phyloP scores from a whole-genome alignment of 2,329 filamentous ascomycete genomes.

The Fusarium multiceps region DNA sequence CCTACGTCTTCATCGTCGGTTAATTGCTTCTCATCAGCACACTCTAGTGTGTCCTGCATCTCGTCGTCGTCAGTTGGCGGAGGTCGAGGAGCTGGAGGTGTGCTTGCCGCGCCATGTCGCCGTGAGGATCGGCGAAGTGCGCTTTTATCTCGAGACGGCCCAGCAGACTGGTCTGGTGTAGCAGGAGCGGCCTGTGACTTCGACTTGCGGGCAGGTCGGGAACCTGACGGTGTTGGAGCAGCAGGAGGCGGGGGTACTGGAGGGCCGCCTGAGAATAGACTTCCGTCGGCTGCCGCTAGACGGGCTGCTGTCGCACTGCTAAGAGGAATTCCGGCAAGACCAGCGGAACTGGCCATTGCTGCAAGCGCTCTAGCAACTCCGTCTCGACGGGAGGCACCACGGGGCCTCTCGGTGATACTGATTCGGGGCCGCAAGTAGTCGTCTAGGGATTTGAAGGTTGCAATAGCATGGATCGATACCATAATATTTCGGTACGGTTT shows the following conservation, averaged over 20 bases:
- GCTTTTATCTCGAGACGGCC: slow-evolving; percentile 67
- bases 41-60: slow-evolving; percentile 81
- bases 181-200: slow-evolving; percentile 61
- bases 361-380: slow-evolving; percentile 77
- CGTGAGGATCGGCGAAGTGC: slow-evolving; percentile 71
- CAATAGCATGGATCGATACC: slow-evolving; percentile 98
- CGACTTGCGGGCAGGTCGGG: slow-evolving; percentile 58
- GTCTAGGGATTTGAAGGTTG: slow-evolving; percentile 95
- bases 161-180: slow-evolving; percentile 59
- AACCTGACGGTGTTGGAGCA: slow-evolving; percentile 55
- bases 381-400: slow-evolving; percentile 68
- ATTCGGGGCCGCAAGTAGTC: slow-evolving; percentile 95
- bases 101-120: slow-evolving; percentile 66
- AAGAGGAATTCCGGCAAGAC: slow-evolving; percentile 70
- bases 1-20: slow-evolving; percentile 76
- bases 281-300: slow-evolving; percentile 55
- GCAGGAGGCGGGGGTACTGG: slow-evolving; percentile 53
- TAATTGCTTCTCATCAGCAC: slow-evolving; percentile 89
- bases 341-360: slow-evolving; percentile 78
- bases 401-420: slow-evolving; percentile 76
- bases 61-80: slow-evolving; percentile 70
- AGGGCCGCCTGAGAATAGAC: slow-evolving; percentile 51
- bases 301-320: slow-evolving; percentile 59
- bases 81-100: slow-evolving; percentile 61
- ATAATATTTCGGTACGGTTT: slow-evolving; percentile 91